These are phyloP conservation scores for Craterostigma plantagineum DNA, from an alignment of 257 asterid genomes.

Conservation along the genomic window DNA sequence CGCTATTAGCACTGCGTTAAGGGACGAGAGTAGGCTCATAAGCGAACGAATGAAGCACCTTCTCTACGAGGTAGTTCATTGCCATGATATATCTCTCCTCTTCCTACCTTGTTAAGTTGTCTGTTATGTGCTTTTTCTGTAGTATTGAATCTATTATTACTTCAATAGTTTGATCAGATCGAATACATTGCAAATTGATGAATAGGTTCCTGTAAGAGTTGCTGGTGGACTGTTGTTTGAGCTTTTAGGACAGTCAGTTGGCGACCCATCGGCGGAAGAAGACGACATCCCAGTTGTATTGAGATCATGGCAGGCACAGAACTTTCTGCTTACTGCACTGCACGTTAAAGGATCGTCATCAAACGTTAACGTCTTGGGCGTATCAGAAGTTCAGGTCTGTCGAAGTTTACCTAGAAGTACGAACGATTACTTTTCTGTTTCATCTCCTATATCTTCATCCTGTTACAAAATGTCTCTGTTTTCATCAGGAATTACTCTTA, in stretches of 20 bases:
- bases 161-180: too few relatives aligned
- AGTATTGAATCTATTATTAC: too few relatives aligned
- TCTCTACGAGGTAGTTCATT: slow-evolving; percentile 46
- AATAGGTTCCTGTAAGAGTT: slow-evolving; percentile 90
- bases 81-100: neutral
- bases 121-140: neutral
- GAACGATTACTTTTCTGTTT: too few relatives aligned
- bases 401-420: too few relatives aligned
- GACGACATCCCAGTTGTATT: slow-evolving; percentile 94
- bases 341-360: slow-evolving; percentile 71
- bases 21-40: slow-evolving; percentile 78
- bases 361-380: slow-evolving; percentile 62
- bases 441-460: too few relatives aligned
- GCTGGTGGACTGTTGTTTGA: slow-evolving; percentile 91
- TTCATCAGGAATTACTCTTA: slow-evolving; percentile 78
- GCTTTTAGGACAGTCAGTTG: slow-evolving; percentile 90
- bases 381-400: slow-evolving; percentile 95
- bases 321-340: slow-evolving; percentile 55
- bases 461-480: slow-evolving; percentile 5
- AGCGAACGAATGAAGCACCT: slow-evolving; percentile 94
- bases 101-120: too few relatives aligned
- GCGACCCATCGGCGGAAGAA: slow-evolving; percentile 72
- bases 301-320: slow-evolving; percentile 93
- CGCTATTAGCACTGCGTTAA: slow-evolving; percentile 72
- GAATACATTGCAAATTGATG: slow-evolving; percentile 6